Evolutionary conservation across 2,329 filamentous ascomycete species (phyloP).

Genomic region (Fusarium subglutinans): DNA sequence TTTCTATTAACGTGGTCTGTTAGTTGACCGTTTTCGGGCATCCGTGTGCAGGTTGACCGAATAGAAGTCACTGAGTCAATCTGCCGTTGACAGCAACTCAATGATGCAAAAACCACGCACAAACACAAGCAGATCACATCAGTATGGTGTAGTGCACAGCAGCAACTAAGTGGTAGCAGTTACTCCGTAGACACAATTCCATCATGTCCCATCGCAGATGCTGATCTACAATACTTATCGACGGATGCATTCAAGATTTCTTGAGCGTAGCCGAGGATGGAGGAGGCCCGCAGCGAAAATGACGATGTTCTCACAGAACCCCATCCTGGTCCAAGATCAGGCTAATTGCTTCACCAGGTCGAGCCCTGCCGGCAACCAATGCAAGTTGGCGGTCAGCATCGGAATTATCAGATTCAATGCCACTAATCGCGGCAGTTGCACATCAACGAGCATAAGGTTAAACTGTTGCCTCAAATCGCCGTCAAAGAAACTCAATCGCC

Average conservation of each 20-base stretch:
- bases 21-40: background rate
- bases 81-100: accelerated
- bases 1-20: accelerated
- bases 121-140: too few species aligned
- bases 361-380: background rate
- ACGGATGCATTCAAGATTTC: background rate
- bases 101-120: accelerated
- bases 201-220: accelerated
- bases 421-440: background rate
- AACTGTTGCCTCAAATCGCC: background rate
- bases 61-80: accelerated
- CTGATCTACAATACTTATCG: background rate
- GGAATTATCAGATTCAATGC: background rate
- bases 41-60: accelerated
- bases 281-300: background rate
- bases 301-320: background rate
- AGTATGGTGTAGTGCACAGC: accelerated
- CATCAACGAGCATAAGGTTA: background rate
- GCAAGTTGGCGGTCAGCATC: background rate
- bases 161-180: background rate
- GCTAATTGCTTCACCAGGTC: background rate
- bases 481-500: constrained; percentile 8
- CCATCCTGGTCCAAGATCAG: too few species aligned
- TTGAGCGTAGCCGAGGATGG: background rate
- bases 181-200: too few species aligned